Conservation (phyloP, 768 basidiomycete species). For the Collybia sp. region DNA sequence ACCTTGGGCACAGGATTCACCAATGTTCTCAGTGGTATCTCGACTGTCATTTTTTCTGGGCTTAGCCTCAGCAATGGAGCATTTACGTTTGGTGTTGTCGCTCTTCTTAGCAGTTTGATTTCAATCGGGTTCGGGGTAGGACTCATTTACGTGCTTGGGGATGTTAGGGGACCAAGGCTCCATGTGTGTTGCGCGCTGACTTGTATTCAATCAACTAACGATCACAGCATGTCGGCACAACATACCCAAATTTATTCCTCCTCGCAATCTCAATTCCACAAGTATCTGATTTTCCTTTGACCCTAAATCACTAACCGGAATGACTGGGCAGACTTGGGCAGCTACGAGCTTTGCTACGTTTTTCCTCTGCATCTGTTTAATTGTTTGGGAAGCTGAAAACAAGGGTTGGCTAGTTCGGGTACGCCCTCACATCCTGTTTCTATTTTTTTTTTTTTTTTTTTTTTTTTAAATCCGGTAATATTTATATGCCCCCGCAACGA, state of each 20-base stretch:
- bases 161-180: constrained; percentile 4
- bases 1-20: background rate
- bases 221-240: constrained; percentile 2
- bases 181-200: background rate
- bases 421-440: too few relatives aligned
- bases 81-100: constrained; percentile 4
- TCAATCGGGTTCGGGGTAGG: constrained; percentile 9
- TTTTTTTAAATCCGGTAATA: too few relatives aligned
- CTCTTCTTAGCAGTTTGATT: constrained; percentile 8
- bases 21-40: constrained; percentile 2
- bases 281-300: background rate
- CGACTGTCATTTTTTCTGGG: constrained; percentile 7
- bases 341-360: constrained; percentile 4
- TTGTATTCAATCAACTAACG: background rate
- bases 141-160: constrained; percentile 8
- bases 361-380: constrained; percentile 1
- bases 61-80: constrained; percentile 2
- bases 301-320: background rate
- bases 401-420: constrained; percentile 6
- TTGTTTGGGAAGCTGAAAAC: constrained; percentile 5
- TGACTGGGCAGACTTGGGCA: constrained; percentile 5
- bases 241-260: constrained; percentile 2
- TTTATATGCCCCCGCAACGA: too few relatives aligned
- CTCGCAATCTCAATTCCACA: constrained; percentile 6
- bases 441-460: too few relatives aligned